Conservation (phyloP, 2,329 filamentous ascomycete species). For the Fusarium sp. region DNA sequence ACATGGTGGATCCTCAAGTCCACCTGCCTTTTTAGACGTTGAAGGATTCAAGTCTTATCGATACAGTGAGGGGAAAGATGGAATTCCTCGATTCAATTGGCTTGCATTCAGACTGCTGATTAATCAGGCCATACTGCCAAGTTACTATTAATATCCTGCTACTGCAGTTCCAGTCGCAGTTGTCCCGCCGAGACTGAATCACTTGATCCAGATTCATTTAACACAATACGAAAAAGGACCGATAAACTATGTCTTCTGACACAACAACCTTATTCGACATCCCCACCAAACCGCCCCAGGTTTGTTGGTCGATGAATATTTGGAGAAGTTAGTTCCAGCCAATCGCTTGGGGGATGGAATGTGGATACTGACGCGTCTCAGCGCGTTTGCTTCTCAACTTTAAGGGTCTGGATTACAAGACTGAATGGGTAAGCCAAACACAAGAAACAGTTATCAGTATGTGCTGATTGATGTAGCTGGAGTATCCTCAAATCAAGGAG, state of each 20-base stretch:
- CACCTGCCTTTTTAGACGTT: constrained; percentile 8
- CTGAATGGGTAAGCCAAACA: constrained; percentile 13
- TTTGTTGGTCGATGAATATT: constrained; percentile 38
- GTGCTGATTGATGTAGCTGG: constrained; percentile 7
- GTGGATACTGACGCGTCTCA: neutral
- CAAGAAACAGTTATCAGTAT: fast-evolving
- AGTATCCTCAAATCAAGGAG: constrained; percentile 30
- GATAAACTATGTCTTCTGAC: constrained; percentile 5
- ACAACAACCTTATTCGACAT: constrained; percentile 29
- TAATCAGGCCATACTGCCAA: neutral
- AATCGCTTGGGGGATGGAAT: neutral
- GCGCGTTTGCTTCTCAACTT: constrained; percentile 35
- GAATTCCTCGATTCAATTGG: fast-evolving
- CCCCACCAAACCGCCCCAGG: constrained; percentile 20
- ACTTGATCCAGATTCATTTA: neutral
- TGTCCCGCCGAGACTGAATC: neutral
- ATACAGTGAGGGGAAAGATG: constrained; percentile 4
- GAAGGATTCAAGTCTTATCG: neutral
- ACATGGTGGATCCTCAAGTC: neutral
- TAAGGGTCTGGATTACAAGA: constrained; percentile 27
- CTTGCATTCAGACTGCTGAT: neutral
- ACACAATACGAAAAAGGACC: neutral
- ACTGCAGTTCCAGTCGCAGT: neutral
- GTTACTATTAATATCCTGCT: constrained; percentile 3
- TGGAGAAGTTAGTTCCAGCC: constrained; percentile 25